Conservation (phyloP, 768 basidiomycete genomes). For the Lepiota brunneoincarnata region DNA sequence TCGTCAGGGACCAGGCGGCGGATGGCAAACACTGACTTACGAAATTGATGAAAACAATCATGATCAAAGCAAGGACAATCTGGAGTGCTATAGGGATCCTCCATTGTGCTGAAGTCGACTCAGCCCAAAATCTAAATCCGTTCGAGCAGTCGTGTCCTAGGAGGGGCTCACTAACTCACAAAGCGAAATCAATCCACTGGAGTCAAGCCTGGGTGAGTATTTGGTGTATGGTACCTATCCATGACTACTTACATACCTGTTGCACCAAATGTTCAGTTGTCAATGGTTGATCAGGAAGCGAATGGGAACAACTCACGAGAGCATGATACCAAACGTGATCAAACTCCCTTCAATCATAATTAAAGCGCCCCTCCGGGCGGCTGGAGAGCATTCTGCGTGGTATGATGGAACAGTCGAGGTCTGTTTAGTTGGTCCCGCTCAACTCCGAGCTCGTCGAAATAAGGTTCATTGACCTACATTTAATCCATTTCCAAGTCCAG, state of each 20-base stretch:
- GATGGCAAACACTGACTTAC: constrained; percentile 31
- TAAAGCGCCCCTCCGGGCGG: constrained; percentile 54
- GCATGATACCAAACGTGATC: constrained; percentile 62
- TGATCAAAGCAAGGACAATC: constrained; percentile 51
- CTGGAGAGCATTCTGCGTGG: constrained; percentile 64
- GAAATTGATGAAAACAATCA: constrained; percentile 47
- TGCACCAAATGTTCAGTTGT: background rate
- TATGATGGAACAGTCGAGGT: constrained; percentile 67
- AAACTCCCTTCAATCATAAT: constrained; percentile 66
- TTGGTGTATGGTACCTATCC: background rate
- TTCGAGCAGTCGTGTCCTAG: background rate
- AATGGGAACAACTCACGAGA: constrained; percentile 42
- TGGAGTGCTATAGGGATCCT: constrained; percentile 62
- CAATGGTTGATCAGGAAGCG: background rate
- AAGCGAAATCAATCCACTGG: constrained; percentile 64
- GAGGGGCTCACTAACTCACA: constrained; percentile 34
- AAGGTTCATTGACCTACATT: constrained; percentile 35
- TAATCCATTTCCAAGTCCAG: constrained; percentile 65
- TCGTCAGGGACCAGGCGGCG: background rate
- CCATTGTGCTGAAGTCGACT: constrained; percentile 55
- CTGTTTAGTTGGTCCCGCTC: constrained; percentile 21
- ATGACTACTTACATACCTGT: constrained; percentile 15
- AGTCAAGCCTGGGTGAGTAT: background rate
- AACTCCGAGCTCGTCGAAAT: background rate
- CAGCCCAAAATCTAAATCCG: constrained; percentile 44